Percentiles rank a stretch among this genome's conserved stretches.
These are phyloP conservation scores for Vaccinium corymbosum DNA, from an alignment of 148 eudicot genomes.

Conservation along the genomic window DNA sequence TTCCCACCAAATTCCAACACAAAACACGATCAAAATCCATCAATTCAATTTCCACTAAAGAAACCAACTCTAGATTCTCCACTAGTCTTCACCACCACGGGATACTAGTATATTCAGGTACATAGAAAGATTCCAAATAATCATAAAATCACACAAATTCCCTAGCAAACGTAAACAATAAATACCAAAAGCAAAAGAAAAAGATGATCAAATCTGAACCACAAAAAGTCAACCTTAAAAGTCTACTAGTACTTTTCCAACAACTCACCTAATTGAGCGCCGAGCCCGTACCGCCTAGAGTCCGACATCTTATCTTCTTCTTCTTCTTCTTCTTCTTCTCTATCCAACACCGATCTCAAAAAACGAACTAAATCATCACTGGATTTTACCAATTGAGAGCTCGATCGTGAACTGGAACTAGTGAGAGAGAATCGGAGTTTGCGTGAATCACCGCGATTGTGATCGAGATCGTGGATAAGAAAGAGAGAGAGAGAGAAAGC, in stretches of 20 bases:
- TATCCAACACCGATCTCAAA: background rate
- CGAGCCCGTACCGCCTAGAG: constrained; percentile 20
- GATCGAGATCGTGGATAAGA: background rate
- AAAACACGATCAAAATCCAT: no score
- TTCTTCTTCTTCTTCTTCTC: background rate
- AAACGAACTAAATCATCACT: background rate
- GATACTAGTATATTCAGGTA: background rate
- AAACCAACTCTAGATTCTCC: background rate
- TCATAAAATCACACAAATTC: background rate
- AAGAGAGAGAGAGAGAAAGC: no score
- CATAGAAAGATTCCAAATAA: background rate
- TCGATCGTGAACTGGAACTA: background rate
- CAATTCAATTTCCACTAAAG: no score
- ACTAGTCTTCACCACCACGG: background rate
- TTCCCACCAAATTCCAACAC: no score
- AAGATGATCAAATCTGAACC: background rate
- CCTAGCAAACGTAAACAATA: background rate
- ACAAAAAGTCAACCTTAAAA: background rate
- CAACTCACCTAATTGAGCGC: constrained; percentile 18
- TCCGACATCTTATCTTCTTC: constrained; percentile 17
- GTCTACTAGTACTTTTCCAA: background rate
- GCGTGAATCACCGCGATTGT: background rate
- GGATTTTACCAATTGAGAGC: background rate
- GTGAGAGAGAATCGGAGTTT: background rate
- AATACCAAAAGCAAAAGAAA: background rate